These are phyloP conservation scores for Pseudotulostoma volvatum DNA, from an alignment of 495 filamentous ascomycete species.

Conservation along the genomic window DNA sequence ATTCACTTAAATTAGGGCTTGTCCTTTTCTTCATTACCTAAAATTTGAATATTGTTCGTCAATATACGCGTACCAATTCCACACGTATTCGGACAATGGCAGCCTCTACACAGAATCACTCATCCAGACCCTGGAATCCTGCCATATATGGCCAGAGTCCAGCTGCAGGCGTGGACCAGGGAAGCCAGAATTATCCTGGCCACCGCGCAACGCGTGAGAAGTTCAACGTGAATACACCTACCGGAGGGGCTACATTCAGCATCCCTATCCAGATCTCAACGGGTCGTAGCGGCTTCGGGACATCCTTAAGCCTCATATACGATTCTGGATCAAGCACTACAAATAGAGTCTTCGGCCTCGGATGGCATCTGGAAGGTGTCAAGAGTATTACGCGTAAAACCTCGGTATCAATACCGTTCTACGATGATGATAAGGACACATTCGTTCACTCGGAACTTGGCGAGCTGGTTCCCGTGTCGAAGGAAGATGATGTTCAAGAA, in stretches of 20 bases:
- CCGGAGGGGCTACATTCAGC: constrained; percentile 4
- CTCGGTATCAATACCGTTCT: constrained; percentile 10
- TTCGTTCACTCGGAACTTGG: constrained; percentile 11
- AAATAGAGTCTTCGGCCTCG: constrained; percentile 21
- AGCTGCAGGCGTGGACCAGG: too few relatives aligned
- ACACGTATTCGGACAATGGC: too few relatives aligned
- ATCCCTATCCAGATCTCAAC: constrained; percentile 1
- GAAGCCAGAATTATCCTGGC: too few relatives aligned
- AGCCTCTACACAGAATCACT: too few relatives aligned
- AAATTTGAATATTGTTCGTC: too few relatives aligned
- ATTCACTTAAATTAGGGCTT: too few relatives aligned
- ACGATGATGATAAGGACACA: constrained; percentile 12
- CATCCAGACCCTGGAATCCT: too few relatives aligned
- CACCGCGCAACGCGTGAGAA: too few relatives aligned
- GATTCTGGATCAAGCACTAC: constrained; percentile 8
- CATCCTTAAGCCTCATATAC: constrained; percentile 12
- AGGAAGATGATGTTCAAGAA: background rate
- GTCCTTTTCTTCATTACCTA: too few relatives aligned
- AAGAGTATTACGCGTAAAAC: constrained; percentile 14
- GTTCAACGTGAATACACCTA: constrained; percentile 1
- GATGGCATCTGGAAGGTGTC: constrained; percentile 13
- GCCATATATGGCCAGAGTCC: too few relatives aligned
- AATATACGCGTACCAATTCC: too few relatives aligned
- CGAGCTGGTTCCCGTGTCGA: constrained; percentile 11
- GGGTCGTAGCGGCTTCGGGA: background rate